Conservation (phyloP, 148 eudicot species). For the Cornus suecica region DNA sequence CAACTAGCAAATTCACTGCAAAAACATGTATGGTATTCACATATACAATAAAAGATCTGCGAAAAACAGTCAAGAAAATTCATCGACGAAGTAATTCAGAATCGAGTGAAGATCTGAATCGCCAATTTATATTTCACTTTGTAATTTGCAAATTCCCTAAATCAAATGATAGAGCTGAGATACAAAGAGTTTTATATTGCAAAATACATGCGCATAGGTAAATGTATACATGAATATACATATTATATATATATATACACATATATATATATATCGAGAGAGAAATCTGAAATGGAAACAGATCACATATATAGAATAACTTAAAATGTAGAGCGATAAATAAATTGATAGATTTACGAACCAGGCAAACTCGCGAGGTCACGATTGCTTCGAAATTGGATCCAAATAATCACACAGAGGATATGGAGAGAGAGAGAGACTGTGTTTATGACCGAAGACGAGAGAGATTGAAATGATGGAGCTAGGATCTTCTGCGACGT, state of each 20-base stretch:
- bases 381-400: constrained; percentile 5
- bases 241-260: not conserved
- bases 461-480: not conserved
- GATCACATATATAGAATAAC: not conserved
- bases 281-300: not conserved
- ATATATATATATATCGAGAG: not conserved
- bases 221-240: not conserved
- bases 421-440: not conserved
- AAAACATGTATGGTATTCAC: not conserved
- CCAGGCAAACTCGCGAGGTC: not conserved
- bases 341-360: not conserved
- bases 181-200: not conserved
- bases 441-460: not conserved
- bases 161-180: not conserved
- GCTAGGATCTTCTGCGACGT: not conserved
- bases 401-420: not conserved
- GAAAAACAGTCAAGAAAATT: not conserved
- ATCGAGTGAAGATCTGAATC: constrained; percentile 2
- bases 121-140: not conserved
- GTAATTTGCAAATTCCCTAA: not conserved
- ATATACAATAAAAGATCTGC: not conserved
- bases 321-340: not conserved
- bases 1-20: not conserved
- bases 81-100: not conserved
- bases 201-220: no score